These are phyloP conservation scores for Nymphaea thermarum DNA, from an alignment of 164 flowering plant genomes.

Conservation along the genomic window DNA sequence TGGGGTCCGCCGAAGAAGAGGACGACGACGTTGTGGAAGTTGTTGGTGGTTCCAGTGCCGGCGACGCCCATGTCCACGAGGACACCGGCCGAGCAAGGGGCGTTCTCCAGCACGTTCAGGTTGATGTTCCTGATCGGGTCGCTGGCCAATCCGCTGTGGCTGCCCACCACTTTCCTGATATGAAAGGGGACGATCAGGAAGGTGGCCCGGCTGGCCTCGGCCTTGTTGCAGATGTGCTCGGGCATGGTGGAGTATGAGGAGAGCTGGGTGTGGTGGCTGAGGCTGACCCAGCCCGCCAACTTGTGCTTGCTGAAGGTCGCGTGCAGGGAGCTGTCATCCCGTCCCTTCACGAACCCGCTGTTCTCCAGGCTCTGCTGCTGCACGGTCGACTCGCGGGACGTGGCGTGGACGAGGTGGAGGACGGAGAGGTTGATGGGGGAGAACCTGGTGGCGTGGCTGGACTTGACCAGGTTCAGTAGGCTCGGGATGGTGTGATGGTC, in stretches of 20 bases:
- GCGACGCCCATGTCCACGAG: constrained; percentile 17
- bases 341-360: too few species aligned
- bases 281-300: not conserved
- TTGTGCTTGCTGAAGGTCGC: constrained; percentile 7
- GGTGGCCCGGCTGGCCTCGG: constrained; percentile 10
- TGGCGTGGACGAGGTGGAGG: constrained; percentile 39
- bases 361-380: too few species aligned
- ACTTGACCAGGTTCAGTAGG: constrained; percentile 35
- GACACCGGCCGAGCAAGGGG: constrained; percentile 38
- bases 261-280: constrained; percentile 15
- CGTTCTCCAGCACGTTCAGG: constrained; percentile 14
- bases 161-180: constrained; percentile 6
- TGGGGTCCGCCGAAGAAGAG: constrained; percentile 30
- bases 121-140: constrained; percentile 10
- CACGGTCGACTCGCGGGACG: constrained; percentile 15
- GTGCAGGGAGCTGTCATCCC: too few species aligned
- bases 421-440: constrained; percentile 34
- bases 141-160: not conserved
- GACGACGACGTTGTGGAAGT: constrained; percentile 9
- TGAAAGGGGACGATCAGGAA: constrained; percentile 27
- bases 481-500: constrained; percentile 29
- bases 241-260: constrained; percentile 21
- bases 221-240: constrained; percentile 19
- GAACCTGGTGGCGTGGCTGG: constrained; percentile 25
- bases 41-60: not conserved